Conservation (phyloP, 768 basidiomycete genomes). For the Leccinum variicolor region DNA sequence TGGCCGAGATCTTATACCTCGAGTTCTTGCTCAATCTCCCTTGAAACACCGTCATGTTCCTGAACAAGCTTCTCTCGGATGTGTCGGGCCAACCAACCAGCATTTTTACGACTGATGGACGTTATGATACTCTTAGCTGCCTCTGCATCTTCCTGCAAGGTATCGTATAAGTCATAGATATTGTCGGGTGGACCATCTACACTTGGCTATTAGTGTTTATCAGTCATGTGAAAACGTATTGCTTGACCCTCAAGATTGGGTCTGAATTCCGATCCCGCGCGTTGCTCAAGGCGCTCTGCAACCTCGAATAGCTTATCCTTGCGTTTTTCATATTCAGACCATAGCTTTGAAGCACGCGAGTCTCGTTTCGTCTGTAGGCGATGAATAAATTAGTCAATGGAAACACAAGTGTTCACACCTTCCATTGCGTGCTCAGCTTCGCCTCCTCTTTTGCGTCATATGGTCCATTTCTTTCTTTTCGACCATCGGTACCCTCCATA, state of each 20-base stretch:
- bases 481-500: slow-evolving; percentile 45
- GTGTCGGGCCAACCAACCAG: slow-evolving; percentile 61
- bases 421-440: slow-evolving; percentile 61
- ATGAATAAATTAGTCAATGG: slow-evolving; percentile 1
- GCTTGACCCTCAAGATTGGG: slow-evolving; percentile 40
- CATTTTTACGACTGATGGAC: slow-evolving; percentile 41
- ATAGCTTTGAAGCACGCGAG: slow-evolving; percentile 54
- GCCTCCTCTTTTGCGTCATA: slow-evolving; percentile 69
- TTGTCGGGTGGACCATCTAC: slow-evolving; percentile 38
- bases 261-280: slow-evolving; percentile 46
- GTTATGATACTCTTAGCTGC: slow-evolving; percentile 43
- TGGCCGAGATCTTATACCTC: slow-evolving; percentile 43
- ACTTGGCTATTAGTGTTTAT: background rate
- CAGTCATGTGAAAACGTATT: background rate
- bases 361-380: slow-evolving; percentile 52
- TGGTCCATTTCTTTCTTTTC: slow-evolving; percentile 55
- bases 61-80: slow-evolving; percentile 45
- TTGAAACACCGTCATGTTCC: slow-evolving; percentile 47
- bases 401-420: slow-evolving; percentile 41
- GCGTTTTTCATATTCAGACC: slow-evolving; percentile 54
- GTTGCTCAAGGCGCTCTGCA: slow-evolving; percentile 60
- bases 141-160: slow-evolving; percentile 52
- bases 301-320: slow-evolving; percentile 52
- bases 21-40: slow-evolving; percentile 71
- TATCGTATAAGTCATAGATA: slow-evolving; percentile 57